Conservation (phyloP, 2,329 filamentous ascomycete genomes). For the Trichoderma afroharzianum region DNA sequence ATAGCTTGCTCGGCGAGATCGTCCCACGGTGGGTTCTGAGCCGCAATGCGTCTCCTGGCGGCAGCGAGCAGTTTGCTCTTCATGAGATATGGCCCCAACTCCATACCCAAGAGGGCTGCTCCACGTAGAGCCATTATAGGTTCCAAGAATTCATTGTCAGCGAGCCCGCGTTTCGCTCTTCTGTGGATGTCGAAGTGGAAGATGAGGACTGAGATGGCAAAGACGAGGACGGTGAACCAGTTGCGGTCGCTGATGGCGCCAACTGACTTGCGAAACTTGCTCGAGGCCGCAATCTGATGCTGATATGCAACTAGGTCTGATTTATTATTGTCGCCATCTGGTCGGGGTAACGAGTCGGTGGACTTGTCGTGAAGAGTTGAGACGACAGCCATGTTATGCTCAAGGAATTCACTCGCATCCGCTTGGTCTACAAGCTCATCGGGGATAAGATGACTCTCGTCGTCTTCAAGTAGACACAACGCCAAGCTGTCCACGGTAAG, state of each 20-base stretch:
- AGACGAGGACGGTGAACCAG: conserved; percentile 10
- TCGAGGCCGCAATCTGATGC: not conserved
- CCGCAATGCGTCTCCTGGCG: not conserved
- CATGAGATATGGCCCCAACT: not conserved
- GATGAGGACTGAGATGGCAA: conserved; percentile 6
- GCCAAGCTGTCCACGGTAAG: not conserved
- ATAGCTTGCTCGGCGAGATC: not conserved
- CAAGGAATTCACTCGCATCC: not conserved
- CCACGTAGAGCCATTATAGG: not conserved
- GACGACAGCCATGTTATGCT: conserved; percentile 2
- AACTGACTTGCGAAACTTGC: not conserved
- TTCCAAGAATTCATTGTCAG: not conserved
- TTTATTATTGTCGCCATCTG: not conserved
- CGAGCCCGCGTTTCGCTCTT: not conserved
- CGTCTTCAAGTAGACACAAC: not conserved
- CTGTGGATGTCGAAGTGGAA: conserved; percentile 16
- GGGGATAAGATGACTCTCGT: not conserved
- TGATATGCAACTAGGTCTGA: not conserved
- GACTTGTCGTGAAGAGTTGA: not conserved
- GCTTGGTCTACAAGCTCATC: not conserved
- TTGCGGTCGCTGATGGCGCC: conserved; percentile 4
- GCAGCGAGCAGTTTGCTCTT: not conserved
- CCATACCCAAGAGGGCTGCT: not conserved
- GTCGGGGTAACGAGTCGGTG: not conserved
- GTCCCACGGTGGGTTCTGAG: not conserved